Base-by-base conservation (phyloP, 805 yeast species). In the Lipomyces kockii region DNA sequence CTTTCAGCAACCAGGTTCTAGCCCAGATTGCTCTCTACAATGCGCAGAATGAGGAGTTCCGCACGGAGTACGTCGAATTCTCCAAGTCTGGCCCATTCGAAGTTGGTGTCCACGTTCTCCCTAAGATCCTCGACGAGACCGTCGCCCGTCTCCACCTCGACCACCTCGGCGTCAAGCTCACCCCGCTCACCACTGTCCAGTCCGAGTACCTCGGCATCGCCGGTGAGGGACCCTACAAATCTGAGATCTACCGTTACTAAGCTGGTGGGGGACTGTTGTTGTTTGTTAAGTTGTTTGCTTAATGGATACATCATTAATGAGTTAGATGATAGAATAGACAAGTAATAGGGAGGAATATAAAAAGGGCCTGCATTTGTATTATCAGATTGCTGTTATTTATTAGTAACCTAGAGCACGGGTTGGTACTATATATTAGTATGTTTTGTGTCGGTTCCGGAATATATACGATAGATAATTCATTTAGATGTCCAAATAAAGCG, bases 21-120 rank as follows among this genome's bases (percentile, higher is more conserved):
- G 99, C 99, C 77, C 99, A 94, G 86, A 94, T 93, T 79, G 98
- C 98, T 78, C 85, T 93, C 80, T 94, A 85, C 96, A 94, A 92
- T 83, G 88, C 96, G 78, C 78, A 89, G 72, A 92, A 94, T 84
- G 83, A 80, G 69, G 87, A 79, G 72, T 94, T 95, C 91, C 89
- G 90, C 83, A 76, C 85, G 73, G 81, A 88, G 81, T 89, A 82
- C 83, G 89, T 91, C 72, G 98, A 94, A 86, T 94, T 95, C 82
- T 86, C 91, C 80, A 91, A 90, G 86, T 86, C 95, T 75, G 97
- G 96, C 80, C 89, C 93, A 78, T 95, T 92, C 84, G 87, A 85
- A 74, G 83, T 90, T 74, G 97, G 97, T 82, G 99, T 94, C 75
- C 97, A 94, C 84, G 89, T 90, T 78, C 86, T 94, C 80, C 99